Base-by-base conservation (phyloP, 2,329 filamentous ascomycete genomes). In the Paecilomyces fulvus region DNA sequence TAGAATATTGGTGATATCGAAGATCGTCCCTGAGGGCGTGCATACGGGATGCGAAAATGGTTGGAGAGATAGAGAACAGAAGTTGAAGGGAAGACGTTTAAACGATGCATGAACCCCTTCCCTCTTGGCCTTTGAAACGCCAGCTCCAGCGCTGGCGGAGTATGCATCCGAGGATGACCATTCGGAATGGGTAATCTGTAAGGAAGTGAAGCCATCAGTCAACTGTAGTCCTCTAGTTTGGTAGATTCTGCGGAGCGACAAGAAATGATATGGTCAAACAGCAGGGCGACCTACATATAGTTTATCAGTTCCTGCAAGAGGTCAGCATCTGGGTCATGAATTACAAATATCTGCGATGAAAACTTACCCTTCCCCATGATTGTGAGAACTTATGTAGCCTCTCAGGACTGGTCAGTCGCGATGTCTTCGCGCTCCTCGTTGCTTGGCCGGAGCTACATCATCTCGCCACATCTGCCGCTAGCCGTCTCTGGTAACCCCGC, bases 1-100 rank as follows among this genome's bases (percentile, higher is more conserved):
- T 46, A 91, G 79, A 58, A 99, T 97, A 67, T 96, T 90, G 64
- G 94, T 92, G 64, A 96, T 83, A 68, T 99, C 95, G 73, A 97
- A 99, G 58, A 95, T 92, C 11, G 87, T 94, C 54, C 94, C 94
- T 48, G 88, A 80, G 3, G 82, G 69, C 0, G 92, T 97, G 78
- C 94, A 99, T 33, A 99, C 94, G 4, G 94, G 92, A 67, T 96
- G 89, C 68, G 87, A 84, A 78, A 96, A 99, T 7, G 95, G 95
- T 70, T 97, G 94, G 31, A 99, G 86, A 59, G 90, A 95, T 43
- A 95, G 86, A 60, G 94, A 90, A 82, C 94, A 99, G 77, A 94
- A 97, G 80, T 96, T 97, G 83, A 95, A 99, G 30, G 95, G 94
- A 1, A 99, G 83, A 50, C 90, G 88, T 68, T 88, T 90, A 78